Base-by-base conservation (phyloP, 345 rosid genomes). In the Aquilaria sinensis region DNA sequence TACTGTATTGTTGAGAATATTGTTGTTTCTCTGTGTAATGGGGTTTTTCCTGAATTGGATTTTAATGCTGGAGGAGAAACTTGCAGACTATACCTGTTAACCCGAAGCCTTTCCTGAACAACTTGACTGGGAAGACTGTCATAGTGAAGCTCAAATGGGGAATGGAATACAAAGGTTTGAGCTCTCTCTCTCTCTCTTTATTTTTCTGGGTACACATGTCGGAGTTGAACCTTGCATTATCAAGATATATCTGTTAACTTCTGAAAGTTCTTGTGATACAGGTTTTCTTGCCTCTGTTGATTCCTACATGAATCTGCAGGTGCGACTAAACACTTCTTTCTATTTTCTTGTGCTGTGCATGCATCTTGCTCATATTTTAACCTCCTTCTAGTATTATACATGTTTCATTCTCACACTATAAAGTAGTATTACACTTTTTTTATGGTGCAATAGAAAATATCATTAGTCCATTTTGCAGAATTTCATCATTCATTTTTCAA, bases 301-400 rank as follows among this genome's bases (percentile, higher is more conserved):
- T 80, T 85, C 98, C 15, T 92, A 89, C 87, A 92, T 92, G 98
- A 92, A 93, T 81, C 72, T 92, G 73, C 96, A 92, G 96, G 96
- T 87, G 29, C 49, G 7, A 15, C 62, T 2, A 62, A 41, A 10
- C 43, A 69, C 57, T 23, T 23, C 61, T 60, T 37, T 37, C 43
- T 5, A 9, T 37, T 23, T 37, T 23, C 23, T 23, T 23, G 23
- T 23, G 23, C 23, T 23, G 23, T 23, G 23, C 23, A 23, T 23
- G 23, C 23, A 23, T 23, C 23, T 23, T 56, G 23, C 23, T 23
- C 23, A 23, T 23, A 23, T 23, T 23, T 23, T 23, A 23, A 23
- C 23, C 23, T 23, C 23, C 23, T 23, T 23, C 23, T 23, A 23
- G 23, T 23, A 23, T 23, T 23, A 23, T 23, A 23, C 23, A 23